Evolutionary conservation across 495 filamentous ascomycete species (phyloP).

Genomic region (Cairneyella variabilis): DNA sequence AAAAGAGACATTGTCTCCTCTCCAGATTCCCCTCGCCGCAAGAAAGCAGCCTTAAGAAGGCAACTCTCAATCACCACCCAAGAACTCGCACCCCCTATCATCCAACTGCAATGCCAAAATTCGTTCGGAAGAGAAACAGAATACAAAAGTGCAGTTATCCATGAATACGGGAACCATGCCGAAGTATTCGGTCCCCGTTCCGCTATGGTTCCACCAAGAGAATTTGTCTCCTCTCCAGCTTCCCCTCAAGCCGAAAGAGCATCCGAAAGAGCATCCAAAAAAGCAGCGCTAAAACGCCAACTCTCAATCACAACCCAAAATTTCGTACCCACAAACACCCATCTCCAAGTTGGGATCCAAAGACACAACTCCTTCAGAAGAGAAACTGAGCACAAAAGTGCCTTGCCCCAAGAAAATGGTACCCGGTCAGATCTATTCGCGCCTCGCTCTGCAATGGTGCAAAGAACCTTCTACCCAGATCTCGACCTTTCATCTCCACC

Average conservation of each 20-base stretch:
- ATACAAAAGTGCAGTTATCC: not conserved
- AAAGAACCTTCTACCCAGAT: too few species aligned
- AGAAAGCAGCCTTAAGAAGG: not conserved
- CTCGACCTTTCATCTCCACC: not conserved
- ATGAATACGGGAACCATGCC: not conserved
- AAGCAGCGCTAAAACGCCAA: not conserved
- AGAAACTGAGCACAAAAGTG: not conserved
- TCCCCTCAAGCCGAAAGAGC: not conserved
- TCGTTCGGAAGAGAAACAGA: not conserved
- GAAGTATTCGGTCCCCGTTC: not conserved
- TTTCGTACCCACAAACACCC: too few species aligned
- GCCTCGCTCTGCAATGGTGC: not conserved
- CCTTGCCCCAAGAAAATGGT: not conserved
- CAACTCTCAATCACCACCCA: not conserved
- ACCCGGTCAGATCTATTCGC: not conserved
- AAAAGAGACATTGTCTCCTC: not conserved
- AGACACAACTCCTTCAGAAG: too few species aligned
- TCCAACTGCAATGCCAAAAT: too few species aligned
- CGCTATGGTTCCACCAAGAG: not conserved
- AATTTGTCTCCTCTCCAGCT: not conserved
- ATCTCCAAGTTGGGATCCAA: too few species aligned
- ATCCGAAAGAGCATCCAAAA: too few species aligned
- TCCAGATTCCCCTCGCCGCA: not conserved
- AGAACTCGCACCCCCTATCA: too few species aligned
- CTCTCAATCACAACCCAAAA: too few species aligned